Evolutionary conservation across 768 basidiomycete species (phyloP).

Genomic region (Chalciporus chontae): DNA sequence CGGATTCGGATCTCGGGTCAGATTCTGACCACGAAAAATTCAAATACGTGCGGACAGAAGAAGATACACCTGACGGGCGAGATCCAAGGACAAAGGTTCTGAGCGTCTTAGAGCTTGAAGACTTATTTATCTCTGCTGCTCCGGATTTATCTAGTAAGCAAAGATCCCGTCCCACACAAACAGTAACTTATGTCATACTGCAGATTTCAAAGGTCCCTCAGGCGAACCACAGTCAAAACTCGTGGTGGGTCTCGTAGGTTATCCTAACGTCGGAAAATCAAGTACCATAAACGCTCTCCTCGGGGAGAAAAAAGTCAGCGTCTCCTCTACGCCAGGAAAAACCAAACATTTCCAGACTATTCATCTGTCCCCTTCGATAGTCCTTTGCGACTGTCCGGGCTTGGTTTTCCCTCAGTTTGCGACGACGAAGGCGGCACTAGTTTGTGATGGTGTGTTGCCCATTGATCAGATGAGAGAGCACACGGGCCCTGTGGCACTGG

Average conservation of each 20-base stretch:
- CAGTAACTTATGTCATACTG: slow-evolving; percentile 3
- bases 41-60: slow-evolving; percentile 52
- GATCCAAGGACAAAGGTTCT: slow-evolving; percentile 76
- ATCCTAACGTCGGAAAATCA: slow-evolving; percentile 98
- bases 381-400: slow-evolving; percentile 96
- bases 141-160: slow-evolving; percentile 65
- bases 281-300: slow-evolving; percentile 96
- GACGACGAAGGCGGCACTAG: slow-evolving; percentile 91
- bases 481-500: slow-evolving; percentile 76
- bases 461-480: slow-evolving; percentile 97
- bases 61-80: slow-evolving; percentile 45
- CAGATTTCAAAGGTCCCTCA: slow-evolving; percentile 58
- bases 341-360: slow-evolving; percentile 99
- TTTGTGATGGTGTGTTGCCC: slow-evolving; percentile 94
- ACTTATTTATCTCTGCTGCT: slow-evolving; percentile 66
- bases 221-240: slow-evolving; percentile 62
- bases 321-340: slow-evolving; percentile 96
- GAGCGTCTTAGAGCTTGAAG: slow-evolving; percentile 84
- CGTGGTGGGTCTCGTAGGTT: slow-evolving; percentile 90
- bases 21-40: slow-evolving; percentile 36
- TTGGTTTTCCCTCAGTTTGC: slow-evolving; percentile 98
- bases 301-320: slow-evolving; percentile 96
- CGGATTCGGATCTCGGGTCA: slow-evolving; percentile 28
- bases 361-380: slow-evolving; percentile 80
- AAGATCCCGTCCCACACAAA: slow-evolving; percentile 8